Base-by-base conservation (phyloP, 148 eudicot species). In the Silene uniflora region DNA sequence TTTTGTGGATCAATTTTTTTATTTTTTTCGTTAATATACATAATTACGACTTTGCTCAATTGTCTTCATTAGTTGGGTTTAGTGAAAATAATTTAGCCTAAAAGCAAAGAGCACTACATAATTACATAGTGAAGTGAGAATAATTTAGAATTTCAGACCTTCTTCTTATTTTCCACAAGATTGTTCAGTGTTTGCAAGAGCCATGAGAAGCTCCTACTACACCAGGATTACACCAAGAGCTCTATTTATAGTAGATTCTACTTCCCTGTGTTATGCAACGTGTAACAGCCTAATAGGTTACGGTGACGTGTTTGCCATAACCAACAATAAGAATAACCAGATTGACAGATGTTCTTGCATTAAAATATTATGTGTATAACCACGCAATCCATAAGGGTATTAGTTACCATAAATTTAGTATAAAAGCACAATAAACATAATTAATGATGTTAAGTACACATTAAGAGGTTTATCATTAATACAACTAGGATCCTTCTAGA, bases 191-290 rank as follows among this genome's bases (percentile, higher is more conserved):
- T 65, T 69, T 54, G 58, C 52, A 69, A 76, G 75, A 66, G 80
- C 83, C 85, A 83, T 83, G 68, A 78, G 72, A 73, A 72, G 59
- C 49, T 72, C 61, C 62, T 71, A 71, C 42, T 71, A 32, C 19
- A 52, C 46, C 61, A 79, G 59, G 66, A 72, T 66, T 25, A 76
- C 81, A 74, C 72, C 76, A 73, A 39, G 61, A 75, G n/a, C 85
- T 65, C 75, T 67, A 79, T 73, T 22, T 79, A 68, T 79, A 46
- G 56, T 73, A 32, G 67, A 62, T 39, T 60, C 59, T 76, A 68
- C 61, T 66, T 67, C 67, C 65, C 27, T 21, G 71, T 60, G 55
- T 68, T 60, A 56, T 46, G 77, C 67, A 67, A 67, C 44, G 54
- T 67, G 58, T 29, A 22, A 70, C 54, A 7, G 21, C 19, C 42